Evolutionary conservation across 1,139 yeast genomes (phyloP), one percentile per base, ranked within the genome.

Genomic region (Debaryomycetaceae sp.): DNA sequence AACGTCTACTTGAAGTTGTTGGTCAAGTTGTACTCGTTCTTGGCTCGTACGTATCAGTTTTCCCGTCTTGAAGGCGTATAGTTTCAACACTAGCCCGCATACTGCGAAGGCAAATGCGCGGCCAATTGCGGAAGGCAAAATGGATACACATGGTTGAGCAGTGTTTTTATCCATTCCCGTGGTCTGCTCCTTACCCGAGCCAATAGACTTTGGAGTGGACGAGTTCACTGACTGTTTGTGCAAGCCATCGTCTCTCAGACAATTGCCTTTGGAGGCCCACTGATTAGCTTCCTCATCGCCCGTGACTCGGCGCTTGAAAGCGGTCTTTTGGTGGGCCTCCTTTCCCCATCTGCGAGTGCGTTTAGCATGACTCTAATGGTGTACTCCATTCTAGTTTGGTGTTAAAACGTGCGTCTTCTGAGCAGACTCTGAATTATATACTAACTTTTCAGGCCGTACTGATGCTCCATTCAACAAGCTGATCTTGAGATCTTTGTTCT

Each of bases 381-480:
- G 30, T 30, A 28, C 23, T 22, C 25, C 16, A 24, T 20, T 12
- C 13, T 23, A 19, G 16, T 11, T 13, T 25, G 27, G 38, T 38
- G 43, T 38, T 11, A 41, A 42, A 36, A 43, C 56, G 68, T 60
- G 77, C 76, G 76, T 59, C 69, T 60, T 65, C 59, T 58, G 76
- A 70, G 77, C 76, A 69, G 77, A 68, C 62, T 38, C 38, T 37
- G 32, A 35, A 37, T 40, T 39, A 38, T 29, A 47, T 66, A 70
- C 77, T 68, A 69, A 69, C 73, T 31, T 19, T 23, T 35, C 54
- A 76, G 93, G 92, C 75, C 95, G 98, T 73, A 90, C 97, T 56
- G 96, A 86, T 65, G 85, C 94, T 68, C 77, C 86, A 62, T 90
- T 90, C 92, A 90, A 92, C 96, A 85, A 82, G 79, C 86, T 86